These are phyloP conservation scores for Phytophthora pisi DNA, from an alignment of 352 stramenopile species.

Conservation along the genomic window DNA sequence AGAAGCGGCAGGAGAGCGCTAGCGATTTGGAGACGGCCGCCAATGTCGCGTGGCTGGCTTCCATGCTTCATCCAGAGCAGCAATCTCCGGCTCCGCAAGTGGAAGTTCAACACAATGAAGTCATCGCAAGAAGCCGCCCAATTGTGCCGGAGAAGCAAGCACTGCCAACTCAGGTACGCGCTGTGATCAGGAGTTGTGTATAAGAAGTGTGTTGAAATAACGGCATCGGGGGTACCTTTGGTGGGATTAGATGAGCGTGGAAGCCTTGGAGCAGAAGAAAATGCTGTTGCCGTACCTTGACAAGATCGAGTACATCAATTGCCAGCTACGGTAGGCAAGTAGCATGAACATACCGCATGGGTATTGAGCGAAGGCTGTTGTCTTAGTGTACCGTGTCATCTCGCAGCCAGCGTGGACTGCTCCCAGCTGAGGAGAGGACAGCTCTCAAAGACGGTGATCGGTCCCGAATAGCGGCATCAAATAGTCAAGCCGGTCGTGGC, in stretches of 20 bases:
- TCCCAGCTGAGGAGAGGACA: slow-evolving; percentile 33
- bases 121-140: slow-evolving; percentile 6
- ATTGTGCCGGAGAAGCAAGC: slow-evolving; percentile 21
- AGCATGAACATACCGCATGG: not conserved
- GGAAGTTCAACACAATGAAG: slow-evolving; percentile 16
- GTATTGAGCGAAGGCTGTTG: no score
- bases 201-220: not conserved
- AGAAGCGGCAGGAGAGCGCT: slow-evolving; percentile 24
- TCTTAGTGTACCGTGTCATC: not conserved
- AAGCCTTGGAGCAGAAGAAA: slow-evolving; percentile 76
- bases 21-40: slow-evolving; percentile 10
- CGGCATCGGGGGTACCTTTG: not conserved
- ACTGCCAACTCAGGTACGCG: slow-evolving; percentile 5
- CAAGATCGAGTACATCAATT: slow-evolving; percentile 90
- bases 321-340: slow-evolving; percentile 58
- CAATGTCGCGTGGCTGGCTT: slow-evolving; percentile 33
- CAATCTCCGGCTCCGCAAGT: slow-evolving; percentile 1
- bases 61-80: slow-evolving; percentile 22
- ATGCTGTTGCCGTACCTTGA: slow-evolving; percentile 84
- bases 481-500: slow-evolving; percentile 6
- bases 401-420: slow-evolving; percentile 48
- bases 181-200: not conserved
- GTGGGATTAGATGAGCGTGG: slow-evolving; percentile 52
- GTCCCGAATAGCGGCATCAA: not conserved
- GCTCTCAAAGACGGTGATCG: slow-evolving; percentile 9